phyloP scores from a whole-genome alignment of 2,329 filamentous ascomycete genomes.

The Plectosphaerella plurivora region DNA sequence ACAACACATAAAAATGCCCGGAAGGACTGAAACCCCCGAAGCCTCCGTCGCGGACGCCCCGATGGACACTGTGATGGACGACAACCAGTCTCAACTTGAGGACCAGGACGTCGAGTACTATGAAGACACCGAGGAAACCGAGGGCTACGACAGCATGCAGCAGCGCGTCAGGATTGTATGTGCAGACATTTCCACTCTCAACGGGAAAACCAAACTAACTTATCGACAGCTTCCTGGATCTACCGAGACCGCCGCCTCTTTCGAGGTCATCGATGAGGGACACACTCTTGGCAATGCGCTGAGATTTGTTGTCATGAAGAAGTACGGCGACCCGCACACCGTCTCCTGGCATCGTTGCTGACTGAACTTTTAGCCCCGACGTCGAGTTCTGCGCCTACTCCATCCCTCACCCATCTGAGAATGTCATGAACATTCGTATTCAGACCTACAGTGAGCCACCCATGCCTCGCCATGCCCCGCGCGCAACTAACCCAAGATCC shows the following conservation, averaged over 20 bases:
- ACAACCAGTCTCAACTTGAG: neutral
- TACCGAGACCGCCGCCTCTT: constrained; percentile 84
- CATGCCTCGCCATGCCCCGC: neutral
- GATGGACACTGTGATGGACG: constrained; percentile 16
- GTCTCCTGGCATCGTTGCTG: neutral
- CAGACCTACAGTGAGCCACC: constrained; percentile 80
- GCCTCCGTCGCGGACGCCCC: constrained; percentile 36
- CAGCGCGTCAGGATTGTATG: constrained; percentile 61
- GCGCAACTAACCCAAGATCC: neutral
- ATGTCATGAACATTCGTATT: constrained; percentile 95
- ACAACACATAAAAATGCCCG: constrained; percentile 27
- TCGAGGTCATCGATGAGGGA: constrained; percentile 89
- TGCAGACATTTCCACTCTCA: neutral
- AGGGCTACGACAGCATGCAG: constrained; percentile 43
- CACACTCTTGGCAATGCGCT: constrained; percentile 94
- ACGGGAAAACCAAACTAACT: constrained; percentile 1
- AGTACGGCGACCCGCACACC: constrained; percentile 46
- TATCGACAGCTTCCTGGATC: constrained; percentile 70
- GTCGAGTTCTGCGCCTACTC: constrained; percentile 99
- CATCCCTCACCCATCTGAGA: constrained; percentile 92
- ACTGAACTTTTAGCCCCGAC: constrained; percentile 60
- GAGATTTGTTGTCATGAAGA: constrained; percentile 97
- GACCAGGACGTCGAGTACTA: constrained; percentile 24
- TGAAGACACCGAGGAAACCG: constrained; percentile 36
- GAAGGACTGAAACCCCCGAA: constrained; percentile 39